A percentile compares a stretch with the other conserved stretches of the same genome.
phyloP scores from a whole-genome alignment of 352 stramenopile species.

The Blastocystis sp. region DNA sequence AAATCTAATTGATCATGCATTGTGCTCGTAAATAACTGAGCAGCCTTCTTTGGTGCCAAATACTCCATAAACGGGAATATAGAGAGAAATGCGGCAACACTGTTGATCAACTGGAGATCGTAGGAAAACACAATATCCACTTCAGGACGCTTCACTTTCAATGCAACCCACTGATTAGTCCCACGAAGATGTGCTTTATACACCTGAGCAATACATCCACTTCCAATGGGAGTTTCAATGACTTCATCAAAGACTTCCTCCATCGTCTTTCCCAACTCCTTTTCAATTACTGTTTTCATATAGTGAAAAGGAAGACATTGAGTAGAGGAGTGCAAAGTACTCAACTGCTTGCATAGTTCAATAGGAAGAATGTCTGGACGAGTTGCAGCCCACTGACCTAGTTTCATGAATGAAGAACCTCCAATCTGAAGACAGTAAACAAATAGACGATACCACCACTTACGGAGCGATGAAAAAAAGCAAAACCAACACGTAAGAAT shows the following conservation, averaged over 20 bases:
- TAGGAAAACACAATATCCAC: not conserved
- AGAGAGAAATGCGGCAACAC: not conserved
- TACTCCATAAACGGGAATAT: constrained; percentile 44
- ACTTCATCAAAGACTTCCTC: constrained; percentile 44
- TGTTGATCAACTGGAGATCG: constrained; percentile 37
- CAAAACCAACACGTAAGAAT: constrained; percentile 21
- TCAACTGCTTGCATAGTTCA: constrained; percentile 37
- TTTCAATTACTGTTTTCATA: constrained; percentile 41
- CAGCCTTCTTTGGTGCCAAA: not conserved
- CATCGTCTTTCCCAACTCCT: constrained; percentile 30
- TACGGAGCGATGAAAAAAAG: constrained; percentile 13
- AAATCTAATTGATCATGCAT: constrained; percentile 56
- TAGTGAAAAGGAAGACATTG: not conserved
- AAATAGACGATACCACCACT: constrained; percentile 29
- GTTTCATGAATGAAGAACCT: constrained; percentile 51
- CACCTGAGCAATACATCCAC: constrained; percentile 59
- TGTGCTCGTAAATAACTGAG: constrained; percentile 27
- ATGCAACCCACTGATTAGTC: constrained; percentile 12
- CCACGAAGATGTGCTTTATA: constrained; percentile 32
- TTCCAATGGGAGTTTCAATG: constrained; percentile 35
- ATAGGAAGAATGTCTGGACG: constrained; percentile 59
- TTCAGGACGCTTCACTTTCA: constrained; percentile 59
- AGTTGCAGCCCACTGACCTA: constrained; percentile 57
- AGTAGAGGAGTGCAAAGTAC: constrained; percentile 23
- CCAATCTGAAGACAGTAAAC: constrained; percentile 6